These are phyloP conservation scores for Sporothrix luriei DNA, from an alignment of 2,329 filamentous ascomycete species.

Conservation along the genomic window DNA sequence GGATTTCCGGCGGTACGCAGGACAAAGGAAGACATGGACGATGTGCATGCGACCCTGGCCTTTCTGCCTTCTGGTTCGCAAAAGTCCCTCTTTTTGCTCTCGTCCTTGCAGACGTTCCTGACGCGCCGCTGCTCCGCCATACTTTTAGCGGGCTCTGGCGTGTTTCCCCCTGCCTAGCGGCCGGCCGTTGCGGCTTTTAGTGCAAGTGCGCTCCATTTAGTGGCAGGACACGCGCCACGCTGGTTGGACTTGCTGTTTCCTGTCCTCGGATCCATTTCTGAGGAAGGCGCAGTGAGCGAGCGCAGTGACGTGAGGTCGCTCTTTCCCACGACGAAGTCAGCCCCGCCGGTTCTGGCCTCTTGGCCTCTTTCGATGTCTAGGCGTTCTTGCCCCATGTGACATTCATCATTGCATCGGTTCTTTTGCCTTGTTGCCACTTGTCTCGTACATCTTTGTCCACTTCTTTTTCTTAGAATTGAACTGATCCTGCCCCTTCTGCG, in stretches of 20 bases:
- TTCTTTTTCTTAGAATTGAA: not conserved
- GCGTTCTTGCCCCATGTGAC: conserved; percentile 19
- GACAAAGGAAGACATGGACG: not conserved
- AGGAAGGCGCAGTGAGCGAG: conserved; percentile 30
- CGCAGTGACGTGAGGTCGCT: conserved; percentile 25
- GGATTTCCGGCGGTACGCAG: conserved; percentile 4
- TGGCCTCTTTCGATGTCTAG: conserved; percentile 4
- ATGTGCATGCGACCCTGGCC: not conserved
- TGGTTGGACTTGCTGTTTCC: conserved; percentile 5
- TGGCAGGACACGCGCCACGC: conserved; percentile 1
- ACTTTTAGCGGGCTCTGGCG: conserved; percentile 16
- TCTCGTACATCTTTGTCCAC: not conserved
- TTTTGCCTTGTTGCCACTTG: not conserved
- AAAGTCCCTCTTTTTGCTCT: not conserved
- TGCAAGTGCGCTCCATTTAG: not conserved
- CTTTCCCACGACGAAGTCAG: not conserved
- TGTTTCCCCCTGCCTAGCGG: not conserved
- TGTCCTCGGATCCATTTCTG: conserved; percentile 15
- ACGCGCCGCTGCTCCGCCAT: conserved; percentile 23
- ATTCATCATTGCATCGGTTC: not conserved
- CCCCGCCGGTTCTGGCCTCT: not conserved
- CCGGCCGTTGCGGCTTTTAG: conserved; percentile 13
- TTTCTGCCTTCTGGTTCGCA: not conserved
- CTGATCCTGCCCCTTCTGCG: not conserved
- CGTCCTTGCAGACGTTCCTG: conserved; percentile 25